Percentiles rank a stretch among this genome's conserved stretches.
Evolutionary conservation across 1,139 yeast species (phyloP).

Genomic region (Ogataea hybrid): DNA sequence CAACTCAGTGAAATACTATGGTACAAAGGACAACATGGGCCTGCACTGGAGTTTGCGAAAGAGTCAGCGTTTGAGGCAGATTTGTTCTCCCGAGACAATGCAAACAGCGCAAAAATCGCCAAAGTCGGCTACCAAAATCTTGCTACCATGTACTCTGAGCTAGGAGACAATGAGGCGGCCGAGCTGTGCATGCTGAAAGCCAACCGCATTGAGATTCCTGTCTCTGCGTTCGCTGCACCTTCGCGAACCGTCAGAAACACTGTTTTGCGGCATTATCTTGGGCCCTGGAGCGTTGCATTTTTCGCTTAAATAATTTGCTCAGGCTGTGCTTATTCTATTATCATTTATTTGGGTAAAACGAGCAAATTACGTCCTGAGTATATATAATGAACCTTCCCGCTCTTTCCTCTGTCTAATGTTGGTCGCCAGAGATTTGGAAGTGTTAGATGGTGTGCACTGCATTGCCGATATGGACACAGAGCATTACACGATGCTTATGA

Average conservation of each 20-base stretch:
- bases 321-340: neutral
- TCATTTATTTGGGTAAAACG: constrained; percentile 3
- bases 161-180: constrained; percentile 34
- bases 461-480: constrained; percentile 37
- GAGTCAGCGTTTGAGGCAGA: constrained; percentile 42
- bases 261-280: constrained; percentile 32
- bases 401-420: neutral
- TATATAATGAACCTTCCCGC: neutral
- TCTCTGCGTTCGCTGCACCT: constrained; percentile 25
- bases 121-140: constrained; percentile 38
- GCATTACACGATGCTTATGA: constrained; percentile 30
- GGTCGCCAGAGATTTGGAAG: constrained; percentile 12
- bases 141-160: constrained; percentile 37
- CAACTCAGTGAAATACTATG: constrained; percentile 68
- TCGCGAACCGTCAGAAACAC: constrained; percentile 29
- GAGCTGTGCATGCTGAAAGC: constrained; percentile 30
- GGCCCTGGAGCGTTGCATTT: constrained; percentile 32
- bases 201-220: constrained; percentile 30
- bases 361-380: constrained; percentile 10
- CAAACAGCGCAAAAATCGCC: constrained; percentile 41
- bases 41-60: constrained; percentile 65
- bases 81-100: constrained; percentile 32
- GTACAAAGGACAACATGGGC: constrained; percentile 50
- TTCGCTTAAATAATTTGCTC: constrained; percentile 28
- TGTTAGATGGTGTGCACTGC: constrained; percentile 45